Percentiles rank a stretch among this genome's conserved stretches.
phyloP scores from a whole-genome alignment of 1,284 basidiomycete genomes.

The Bondarzewia mesenterica region DNA sequence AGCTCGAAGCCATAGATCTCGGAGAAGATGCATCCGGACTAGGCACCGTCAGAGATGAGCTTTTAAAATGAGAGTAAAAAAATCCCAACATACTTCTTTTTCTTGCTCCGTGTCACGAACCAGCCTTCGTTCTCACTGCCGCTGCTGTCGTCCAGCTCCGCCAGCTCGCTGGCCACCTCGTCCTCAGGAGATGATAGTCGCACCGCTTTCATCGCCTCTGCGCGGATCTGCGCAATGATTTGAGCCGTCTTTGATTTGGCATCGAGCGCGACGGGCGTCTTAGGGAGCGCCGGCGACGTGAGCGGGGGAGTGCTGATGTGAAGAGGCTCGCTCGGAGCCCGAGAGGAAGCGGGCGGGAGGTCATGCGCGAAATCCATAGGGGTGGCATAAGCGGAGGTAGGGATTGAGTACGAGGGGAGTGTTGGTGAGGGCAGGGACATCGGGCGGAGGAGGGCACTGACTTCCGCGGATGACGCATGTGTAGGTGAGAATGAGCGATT shows the following conservation, averaged over 20 bases:
- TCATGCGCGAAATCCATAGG: not conserved
- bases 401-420: too few species aligned
- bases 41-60: too few species aligned
- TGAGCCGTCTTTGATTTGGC: constrained; percentile 40
- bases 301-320: constrained; percentile 33
- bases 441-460: not conserved
- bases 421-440: not conserved
- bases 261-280: constrained; percentile 37
- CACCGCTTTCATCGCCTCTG: constrained; percentile 23
- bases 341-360: not conserved
- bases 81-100: too few species aligned
- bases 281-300: constrained; percentile 19
- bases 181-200: constrained; percentile 35
- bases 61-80: too few species aligned
- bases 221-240: constrained; percentile 57
- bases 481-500: not conserved
- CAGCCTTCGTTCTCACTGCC: constrained; percentile 22
- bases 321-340: constrained; percentile 8
- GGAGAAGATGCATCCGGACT: too few species aligned
- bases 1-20: too few species aligned
- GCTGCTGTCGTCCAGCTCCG: constrained; percentile 36
- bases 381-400: not conserved
- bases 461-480: not conserved
- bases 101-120: too few species aligned
- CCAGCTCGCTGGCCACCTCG: constrained; percentile 25